Base-by-base conservation (phyloP, 345 rosid species). In the Brassica rapa region DNA sequence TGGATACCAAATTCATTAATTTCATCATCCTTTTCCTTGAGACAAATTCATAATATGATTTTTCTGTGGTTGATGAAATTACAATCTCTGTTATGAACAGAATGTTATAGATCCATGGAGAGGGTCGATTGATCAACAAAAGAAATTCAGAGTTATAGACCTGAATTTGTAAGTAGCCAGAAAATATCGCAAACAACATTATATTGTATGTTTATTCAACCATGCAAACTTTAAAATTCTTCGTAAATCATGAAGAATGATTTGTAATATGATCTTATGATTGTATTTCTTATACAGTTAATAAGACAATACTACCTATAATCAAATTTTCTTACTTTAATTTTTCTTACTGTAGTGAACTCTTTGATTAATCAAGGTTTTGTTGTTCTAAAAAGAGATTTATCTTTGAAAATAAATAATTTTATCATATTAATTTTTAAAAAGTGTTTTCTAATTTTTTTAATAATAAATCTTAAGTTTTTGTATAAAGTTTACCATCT, bases 141-240 rank as follows among this genome's bases (percentile, higher is more conserved):
- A 62, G 46, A 71, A 73, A 66, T 71, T 24, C 66, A 76, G 39
- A 77, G 83, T 3, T 74, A 70, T 71, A 16, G 35, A 71, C 69
- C 82, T 67, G 23, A 80, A 70, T 69, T 61, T 76, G 77, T 77
- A 76, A 30, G 83, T 64, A 27, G 43, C 83, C 81, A 30, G 37
- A 70, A 75, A 25, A 30, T 6, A 73, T 9, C 33, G n/a, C 27
- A 62, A 66, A 39, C 49, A n/a, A 55, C 53, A 74, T 41, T 69
- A 29, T 39, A 21, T 55, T 10, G 32, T 68, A n/a, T 53, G 69
- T 60, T 60, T 51, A 14, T 51, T 51, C 5, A 46, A n/a, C 15
- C 53, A 46, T 46, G 16, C 15, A 51, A 51, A n/a, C 6, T 21
- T 51, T 51, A n/a, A 51, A 51, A n/a, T 51, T 51, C 10, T 25